These are phyloP conservation scores for Phytophthora colocasiae DNA, from an alignment of 352 stramenopile species.

Conservation along the genomic window DNA sequence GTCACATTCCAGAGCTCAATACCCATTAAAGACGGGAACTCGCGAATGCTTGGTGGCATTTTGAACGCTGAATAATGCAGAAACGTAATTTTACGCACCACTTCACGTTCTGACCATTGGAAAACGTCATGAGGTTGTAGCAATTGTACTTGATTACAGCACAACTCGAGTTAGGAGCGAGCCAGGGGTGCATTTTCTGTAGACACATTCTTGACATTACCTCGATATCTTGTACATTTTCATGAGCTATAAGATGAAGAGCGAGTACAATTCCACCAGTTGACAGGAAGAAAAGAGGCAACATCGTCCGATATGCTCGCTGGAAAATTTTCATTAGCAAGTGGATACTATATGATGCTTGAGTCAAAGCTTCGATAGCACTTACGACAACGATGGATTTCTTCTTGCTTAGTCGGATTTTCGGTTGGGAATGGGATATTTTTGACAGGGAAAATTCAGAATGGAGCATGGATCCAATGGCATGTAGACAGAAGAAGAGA, in stretches of 20 bases:
- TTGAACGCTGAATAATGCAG: not conserved
- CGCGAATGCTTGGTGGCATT: not conserved
- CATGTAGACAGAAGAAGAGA: too few species aligned
- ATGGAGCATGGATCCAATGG: too few species aligned
- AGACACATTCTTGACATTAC: not conserved
- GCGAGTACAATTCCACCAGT: not conserved
- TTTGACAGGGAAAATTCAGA: too few species aligned
- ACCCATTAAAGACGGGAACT: not conserved
- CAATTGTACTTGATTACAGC: constrained; percentile 1
- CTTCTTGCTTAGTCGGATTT: too few species aligned
- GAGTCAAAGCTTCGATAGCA: too few species aligned
- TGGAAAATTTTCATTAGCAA: too few species aligned
- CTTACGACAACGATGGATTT: too few species aligned
- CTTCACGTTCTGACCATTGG: not conserved
- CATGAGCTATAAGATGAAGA: not conserved
- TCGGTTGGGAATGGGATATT: too few species aligned
- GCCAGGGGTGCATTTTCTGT: not conserved
- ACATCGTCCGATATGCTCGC: too few species aligned
- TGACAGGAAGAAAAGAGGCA: not conserved
- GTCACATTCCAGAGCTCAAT: not conserved
- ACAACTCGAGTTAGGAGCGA: not conserved
- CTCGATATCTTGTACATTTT: not conserved
- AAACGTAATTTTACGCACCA: not conserved
- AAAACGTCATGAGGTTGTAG: not conserved
- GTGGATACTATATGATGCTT: too few species aligned